Evolutionary conservation across 2,329 filamentous ascomycete genomes (phyloP).

Genomic region (Rutstroemia sydowiana): DNA sequence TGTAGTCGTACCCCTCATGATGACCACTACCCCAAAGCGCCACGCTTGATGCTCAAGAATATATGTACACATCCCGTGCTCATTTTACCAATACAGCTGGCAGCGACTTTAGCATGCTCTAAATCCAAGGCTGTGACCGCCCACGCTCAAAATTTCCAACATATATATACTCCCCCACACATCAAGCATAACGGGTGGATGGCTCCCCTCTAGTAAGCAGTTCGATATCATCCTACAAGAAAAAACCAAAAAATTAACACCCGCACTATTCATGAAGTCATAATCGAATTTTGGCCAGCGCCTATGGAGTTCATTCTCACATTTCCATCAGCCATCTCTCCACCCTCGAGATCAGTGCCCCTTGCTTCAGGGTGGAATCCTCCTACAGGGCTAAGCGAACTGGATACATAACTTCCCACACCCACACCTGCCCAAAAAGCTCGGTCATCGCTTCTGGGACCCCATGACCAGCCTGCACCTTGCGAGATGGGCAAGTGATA

Average conservation of each 20-base stretch:
- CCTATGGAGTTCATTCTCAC: not conserved
- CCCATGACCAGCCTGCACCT: slow-evolving; percentile 90
- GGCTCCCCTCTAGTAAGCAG: slow-evolving; percentile 9
- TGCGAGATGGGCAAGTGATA: slow-evolving; percentile 74
- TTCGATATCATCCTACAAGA: slow-evolving; percentile 14
- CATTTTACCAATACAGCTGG: no score
- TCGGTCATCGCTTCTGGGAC: slow-evolving; percentile 61
- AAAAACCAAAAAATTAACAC: slow-evolving; percentile 3
- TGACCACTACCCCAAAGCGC: no score
- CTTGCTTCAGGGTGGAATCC: slow-evolving; percentile 2
- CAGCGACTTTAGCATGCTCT: no score
- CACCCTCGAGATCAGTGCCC: slow-evolving; percentile 11
- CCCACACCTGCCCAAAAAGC: slow-evolving; percentile 75
- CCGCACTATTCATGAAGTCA: not conserved
- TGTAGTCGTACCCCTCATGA: no score
- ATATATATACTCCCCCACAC: not conserved
- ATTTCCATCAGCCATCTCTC: not conserved
- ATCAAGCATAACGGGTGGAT: not conserved
- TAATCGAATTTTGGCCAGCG: not conserved
- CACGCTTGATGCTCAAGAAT: no score
- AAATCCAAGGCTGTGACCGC: not conserved
- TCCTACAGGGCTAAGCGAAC: slow-evolving; percentile 6
- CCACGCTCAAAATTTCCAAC: not conserved
- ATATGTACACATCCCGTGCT: no score
- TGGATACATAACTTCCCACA: slow-evolving; percentile 29